Percentiles rank a stretch among this genome's conserved stretches.
Conservation (phyloP, 345 rosid species). For the Pugionium dolabratum region DNA sequence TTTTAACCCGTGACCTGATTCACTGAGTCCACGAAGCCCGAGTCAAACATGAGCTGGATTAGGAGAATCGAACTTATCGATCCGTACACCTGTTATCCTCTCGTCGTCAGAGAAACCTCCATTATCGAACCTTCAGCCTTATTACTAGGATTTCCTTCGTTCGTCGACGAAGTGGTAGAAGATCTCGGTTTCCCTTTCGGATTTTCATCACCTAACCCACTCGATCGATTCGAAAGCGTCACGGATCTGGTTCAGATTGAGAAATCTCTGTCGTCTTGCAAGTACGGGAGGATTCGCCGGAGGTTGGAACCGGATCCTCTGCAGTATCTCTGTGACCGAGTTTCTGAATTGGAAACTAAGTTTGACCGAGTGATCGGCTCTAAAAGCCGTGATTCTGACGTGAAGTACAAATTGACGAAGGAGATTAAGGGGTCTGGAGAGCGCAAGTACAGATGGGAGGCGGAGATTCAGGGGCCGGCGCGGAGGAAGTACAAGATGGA, state of each 20-base stretch:
- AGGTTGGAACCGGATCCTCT: constrained; percentile 45
- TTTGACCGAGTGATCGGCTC: constrained; percentile 51
- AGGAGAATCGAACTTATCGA: constrained; percentile 35
- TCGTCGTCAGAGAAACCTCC: constrained; percentile 34
- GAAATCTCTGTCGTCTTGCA: constrained; percentile 46
- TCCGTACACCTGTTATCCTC: constrained; percentile 36
- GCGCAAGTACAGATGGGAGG: constrained; percentile 68
- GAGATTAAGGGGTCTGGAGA: constrained; percentile 71
- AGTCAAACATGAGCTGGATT: constrained; percentile 36
- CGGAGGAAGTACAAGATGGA: constrained; percentile 45
- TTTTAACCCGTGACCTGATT: constrained; percentile 28
- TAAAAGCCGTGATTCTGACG: constrained; percentile 44
- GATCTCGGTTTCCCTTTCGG: constrained; percentile 44
- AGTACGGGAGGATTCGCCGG: constrained; percentile 54
- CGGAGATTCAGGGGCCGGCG: constrained; percentile 55
- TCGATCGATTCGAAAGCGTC: constrained; percentile 51
- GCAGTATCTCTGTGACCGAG: constrained; percentile 60
- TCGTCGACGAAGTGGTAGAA: constrained; percentile 29
- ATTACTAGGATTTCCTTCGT: constrained; percentile 28
- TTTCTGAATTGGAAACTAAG: constrained; percentile 65
- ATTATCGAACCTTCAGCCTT: constrained; percentile 22
- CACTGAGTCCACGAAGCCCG: constrained; percentile 32
- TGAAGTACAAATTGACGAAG: constrained; percentile 80
- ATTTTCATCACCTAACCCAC: constrained; percentile 43
- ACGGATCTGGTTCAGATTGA: constrained; percentile 66